Base-by-base conservation (phyloP, 768 basidiomycete genomes). In the Cubamyces sp. region DNA sequence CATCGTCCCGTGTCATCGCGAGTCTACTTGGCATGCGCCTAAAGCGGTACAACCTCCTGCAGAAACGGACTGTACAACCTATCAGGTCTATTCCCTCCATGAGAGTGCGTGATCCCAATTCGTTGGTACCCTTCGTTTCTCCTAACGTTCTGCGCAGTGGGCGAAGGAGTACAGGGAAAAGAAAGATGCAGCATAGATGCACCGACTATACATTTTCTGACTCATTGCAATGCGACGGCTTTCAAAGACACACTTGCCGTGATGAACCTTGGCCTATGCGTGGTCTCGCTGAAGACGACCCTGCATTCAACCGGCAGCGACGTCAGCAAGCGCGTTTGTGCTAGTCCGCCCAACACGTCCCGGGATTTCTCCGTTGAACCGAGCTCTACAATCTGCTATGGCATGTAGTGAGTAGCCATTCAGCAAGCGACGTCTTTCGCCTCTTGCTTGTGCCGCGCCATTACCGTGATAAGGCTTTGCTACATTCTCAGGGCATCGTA, bases 81-180 rank as follows among this genome's bases (percentile, higher is more conserved):
- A 78, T 77, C 56, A 81, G 85, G 57, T 81, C 84, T 16, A 93
- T 94, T 71, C 92, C 92, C 52, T 94, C 92, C 1, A 87, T 88
- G 84, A 76, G 81, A 76, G 92, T 91, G 64, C 60, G 88, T 75
- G 56, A n/a, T 1, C 37, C 5, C 4, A 30, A 54, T 47, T 16
- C 9, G 28, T 19, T 23, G n/a, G 0, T 45, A 30, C 46, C 16
- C 9, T 8, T 15, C 12, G 30, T 18, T n/a, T 34, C 11, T 16
- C 19, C 42, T 55, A 28, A 64, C 58, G 28, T 34, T 57, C 21
- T 43, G 5, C 48, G 3, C 58, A 84, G 83, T 84, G 83, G 83
- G 76, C 83, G 21, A 81, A 78, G 65, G 78, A 84, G 63, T 84
- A 80, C 68, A 77, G 71, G 71, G 67, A 77, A 7, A 66, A 73